Conservation (phyloP, 768 basidiomycete genomes). For the Psilocybe cyanescens region DNA sequence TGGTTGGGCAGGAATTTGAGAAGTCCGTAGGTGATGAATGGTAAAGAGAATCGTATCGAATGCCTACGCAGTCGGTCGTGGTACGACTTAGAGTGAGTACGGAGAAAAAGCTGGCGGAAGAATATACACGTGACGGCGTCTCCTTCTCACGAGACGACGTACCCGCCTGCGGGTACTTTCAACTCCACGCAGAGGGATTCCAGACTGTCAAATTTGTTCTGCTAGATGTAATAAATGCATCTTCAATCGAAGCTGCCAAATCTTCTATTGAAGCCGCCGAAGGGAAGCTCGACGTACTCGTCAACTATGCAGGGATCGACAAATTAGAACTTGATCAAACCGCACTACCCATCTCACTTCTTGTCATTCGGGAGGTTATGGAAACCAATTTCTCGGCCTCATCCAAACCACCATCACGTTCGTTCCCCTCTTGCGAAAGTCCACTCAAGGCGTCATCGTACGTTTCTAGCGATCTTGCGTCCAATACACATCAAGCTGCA, state of each 20-base stretch:
- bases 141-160: no score
- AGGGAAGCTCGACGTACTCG: constrained; percentile 46
- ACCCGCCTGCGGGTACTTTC: no score
- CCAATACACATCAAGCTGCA: constrained; percentile 26
- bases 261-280: constrained; percentile 27
- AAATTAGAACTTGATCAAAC: constrained; percentile 29
- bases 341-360: constrained; percentile 34
- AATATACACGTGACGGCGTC: no score
- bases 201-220: constrained; percentile 36
- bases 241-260: constrained; percentile 30
- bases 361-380: constrained; percentile 36
- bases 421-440: constrained; percentile 42
- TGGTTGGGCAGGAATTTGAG: no score
- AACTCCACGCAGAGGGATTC: constrained; percentile 27
- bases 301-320: constrained; percentile 47
- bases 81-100: no score
- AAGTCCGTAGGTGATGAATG: no score
- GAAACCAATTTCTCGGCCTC: constrained; percentile 46
- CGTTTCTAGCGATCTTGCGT: constrained; percentile 48
- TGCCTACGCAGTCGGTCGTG: no score
- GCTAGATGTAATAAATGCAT: constrained; percentile 41
- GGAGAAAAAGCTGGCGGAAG: no score
- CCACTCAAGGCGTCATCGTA: constrained; percentile 38
- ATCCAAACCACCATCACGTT: constrained; percentile 45
- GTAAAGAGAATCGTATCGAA: no score